Conservation (phyloP, 805 yeast species). For the Candida silvicultrix region DNA sequence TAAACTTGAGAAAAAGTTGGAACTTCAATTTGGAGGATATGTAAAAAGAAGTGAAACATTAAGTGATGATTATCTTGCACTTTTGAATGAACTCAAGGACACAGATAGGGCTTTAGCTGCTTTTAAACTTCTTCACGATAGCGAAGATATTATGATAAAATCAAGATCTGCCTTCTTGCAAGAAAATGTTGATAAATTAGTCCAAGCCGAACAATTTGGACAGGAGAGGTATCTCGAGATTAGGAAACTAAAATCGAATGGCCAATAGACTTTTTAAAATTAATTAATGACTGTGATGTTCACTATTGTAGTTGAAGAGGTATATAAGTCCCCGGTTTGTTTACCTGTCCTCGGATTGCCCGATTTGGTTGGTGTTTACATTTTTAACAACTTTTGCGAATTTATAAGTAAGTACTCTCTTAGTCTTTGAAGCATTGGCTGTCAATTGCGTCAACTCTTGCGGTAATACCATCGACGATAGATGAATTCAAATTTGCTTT, state of each 20-base stretch:
- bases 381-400: background rate
- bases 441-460: no score
- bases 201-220: constrained; percentile 16
- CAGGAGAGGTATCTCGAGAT: constrained; percentile 15
- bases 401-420: background rate
- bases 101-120: constrained; percentile 17
- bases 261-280: no score
- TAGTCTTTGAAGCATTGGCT: background rate
- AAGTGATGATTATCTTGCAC: constrained; percentile 5
- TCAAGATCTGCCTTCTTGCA: constrained; percentile 11
- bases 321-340: no score
- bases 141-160: constrained; percentile 8
- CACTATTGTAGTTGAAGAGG: no score
- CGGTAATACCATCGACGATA: no score
- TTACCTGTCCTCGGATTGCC: no score
- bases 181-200: constrained; percentile 17
- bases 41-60: constrained; percentile 7
- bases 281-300: no score
- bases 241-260: background rate
- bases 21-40: constrained; percentile 7
- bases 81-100: constrained; percentile 12
- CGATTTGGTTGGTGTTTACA: background rate
- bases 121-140: constrained; percentile 13
- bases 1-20: constrained; percentile 11
- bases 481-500: constrained; percentile 35